Evolutionary conservation across 1,139 yeast species (phyloP).

Genomic region (Geotrichum reessii): DNA sequence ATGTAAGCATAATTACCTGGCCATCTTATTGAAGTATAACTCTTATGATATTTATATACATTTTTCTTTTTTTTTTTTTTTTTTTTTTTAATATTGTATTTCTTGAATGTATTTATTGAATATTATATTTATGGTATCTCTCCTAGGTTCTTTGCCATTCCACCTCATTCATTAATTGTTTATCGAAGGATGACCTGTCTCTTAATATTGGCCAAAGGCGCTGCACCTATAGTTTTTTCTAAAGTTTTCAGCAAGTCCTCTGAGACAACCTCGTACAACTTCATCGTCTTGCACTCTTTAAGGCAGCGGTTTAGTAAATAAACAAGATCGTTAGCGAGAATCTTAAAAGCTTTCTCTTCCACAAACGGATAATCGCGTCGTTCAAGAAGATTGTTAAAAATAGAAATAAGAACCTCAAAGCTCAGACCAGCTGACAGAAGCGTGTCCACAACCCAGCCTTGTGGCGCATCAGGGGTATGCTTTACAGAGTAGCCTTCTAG

Average conservation of each 20-base stretch:
- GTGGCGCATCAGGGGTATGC: conserved; percentile 40
- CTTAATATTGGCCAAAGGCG: background rate
- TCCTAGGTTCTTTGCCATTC: background rate
- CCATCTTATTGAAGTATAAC: too few relatives aligned
- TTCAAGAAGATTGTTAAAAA: conserved; percentile 63
- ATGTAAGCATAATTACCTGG: too few relatives aligned
- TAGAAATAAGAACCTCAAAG: conserved; percentile 62
- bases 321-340: conserved; percentile 29
- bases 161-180: background rate
- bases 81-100: background rate
- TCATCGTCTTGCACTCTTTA: conserved; percentile 5
- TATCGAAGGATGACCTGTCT: background rate
- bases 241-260: conserved; percentile 4
- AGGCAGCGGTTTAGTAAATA: conserved; percentile 29
- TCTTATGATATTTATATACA: too few relatives aligned
- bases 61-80: background rate
- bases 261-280: conserved; percentile 4
- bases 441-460: conserved; percentile 59
- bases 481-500: conserved; percentile 37
- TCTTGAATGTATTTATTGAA: background rate
- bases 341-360: conserved; percentile 24
- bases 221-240: conserved; percentile 6
- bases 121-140: background rate
- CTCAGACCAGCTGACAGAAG: conserved; percentile 72
- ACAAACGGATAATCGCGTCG: conserved; percentile 37